These are phyloP conservation scores for Ascochyta rabiei DNA, from an alignment of 2,329 filamentous ascomycete genomes.

Conservation along the genomic window DNA sequence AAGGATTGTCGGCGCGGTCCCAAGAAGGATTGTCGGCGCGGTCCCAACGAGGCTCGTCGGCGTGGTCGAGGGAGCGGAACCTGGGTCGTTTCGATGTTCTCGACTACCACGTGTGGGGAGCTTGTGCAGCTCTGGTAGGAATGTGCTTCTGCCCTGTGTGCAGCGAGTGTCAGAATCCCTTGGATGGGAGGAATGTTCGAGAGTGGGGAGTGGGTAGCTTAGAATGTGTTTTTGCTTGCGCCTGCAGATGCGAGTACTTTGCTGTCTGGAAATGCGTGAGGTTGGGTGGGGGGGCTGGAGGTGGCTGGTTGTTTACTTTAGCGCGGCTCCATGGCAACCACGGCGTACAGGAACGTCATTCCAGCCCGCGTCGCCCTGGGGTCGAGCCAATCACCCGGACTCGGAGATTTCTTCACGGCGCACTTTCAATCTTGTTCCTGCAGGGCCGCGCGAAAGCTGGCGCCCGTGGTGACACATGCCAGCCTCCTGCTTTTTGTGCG, in stretches of 20 bases:
- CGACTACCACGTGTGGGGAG: conserved; percentile 27
- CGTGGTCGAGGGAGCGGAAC: conserved; percentile 24
- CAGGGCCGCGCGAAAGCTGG: conserved; percentile 22
- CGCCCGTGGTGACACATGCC: conserved; percentile 21
- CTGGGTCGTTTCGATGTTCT: conserved; percentile 24
- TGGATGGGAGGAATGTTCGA: conserved; percentile 25
- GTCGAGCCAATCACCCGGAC: conserved; percentile 25
- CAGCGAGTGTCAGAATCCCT: conserved; percentile 41
- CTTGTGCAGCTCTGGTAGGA: conserved; percentile 37
- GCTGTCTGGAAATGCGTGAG: conserved; percentile 40
- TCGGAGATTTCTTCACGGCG: conserved; percentile 15
- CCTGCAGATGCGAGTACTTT: conserved; percentile 41
- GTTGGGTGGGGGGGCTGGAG: conserved; percentile 43
- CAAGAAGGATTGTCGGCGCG: conserved; percentile 27
- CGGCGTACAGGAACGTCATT: conserved; percentile 26
- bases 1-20: conserved; percentile 28
- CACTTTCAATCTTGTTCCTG: conserved; percentile 28
- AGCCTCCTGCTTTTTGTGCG: conserved; percentile 33
- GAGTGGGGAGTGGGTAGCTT: conserved; percentile 41
- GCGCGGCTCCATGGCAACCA: conserved; percentile 27
- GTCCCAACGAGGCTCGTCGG: conserved; percentile 26
- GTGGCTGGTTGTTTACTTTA: conserved; percentile 35
- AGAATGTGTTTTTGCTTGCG: conserved; percentile 38
- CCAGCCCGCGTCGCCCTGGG: conserved; percentile 17
- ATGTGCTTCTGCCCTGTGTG: conserved; percentile 38